Evolutionary conservation across 2,329 filamentous ascomycete genomes (phyloP).

Genomic region (Cladosporium sphaerospermum): DNA sequence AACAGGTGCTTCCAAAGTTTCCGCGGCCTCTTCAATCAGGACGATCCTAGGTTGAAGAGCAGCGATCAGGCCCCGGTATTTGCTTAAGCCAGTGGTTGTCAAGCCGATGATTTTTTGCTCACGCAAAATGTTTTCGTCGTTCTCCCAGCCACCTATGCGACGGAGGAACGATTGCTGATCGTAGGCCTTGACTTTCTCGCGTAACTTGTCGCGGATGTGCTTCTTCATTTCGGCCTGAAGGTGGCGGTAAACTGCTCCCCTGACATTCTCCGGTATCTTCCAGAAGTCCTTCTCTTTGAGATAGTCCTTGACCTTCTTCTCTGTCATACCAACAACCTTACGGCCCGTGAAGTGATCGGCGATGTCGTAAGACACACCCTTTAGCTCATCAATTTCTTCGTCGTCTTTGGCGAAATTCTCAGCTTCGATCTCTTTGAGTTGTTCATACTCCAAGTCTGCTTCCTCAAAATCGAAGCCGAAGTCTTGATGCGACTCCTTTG

Average conservation of each 20-base stretch:
- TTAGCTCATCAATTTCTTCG: slow-evolving; percentile 35
- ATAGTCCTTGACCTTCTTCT: slow-evolving; percentile 32
- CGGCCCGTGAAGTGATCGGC: slow-evolving; percentile 37
- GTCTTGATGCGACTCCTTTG: slow-evolving; percentile 40
- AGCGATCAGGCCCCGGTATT: slow-evolving; percentile 66
- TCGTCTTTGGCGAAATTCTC: slow-evolving; percentile 44
- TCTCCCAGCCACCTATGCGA: slow-evolving; percentile 54
- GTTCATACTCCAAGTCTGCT: slow-evolving; percentile 55
- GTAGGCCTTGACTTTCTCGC: slow-evolving; percentile 46
- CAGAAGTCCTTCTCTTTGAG: slow-evolving; percentile 51
- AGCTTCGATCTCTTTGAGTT: slow-evolving; percentile 55
- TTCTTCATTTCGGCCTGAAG: slow-evolving; percentile 53
- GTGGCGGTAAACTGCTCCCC: slow-evolving; percentile 61
- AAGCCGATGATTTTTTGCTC: slow-evolving; percentile 56
- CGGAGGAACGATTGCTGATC: slow-evolving; percentile 45
- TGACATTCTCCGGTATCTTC: slow-evolving; percentile 48
- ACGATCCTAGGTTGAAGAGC: slow-evolving; percentile 61
- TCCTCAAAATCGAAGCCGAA: slow-evolving; percentile 54
- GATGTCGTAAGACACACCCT: slow-evolving; percentile 26
- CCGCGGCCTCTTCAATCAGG: slow-evolving; percentile 74
- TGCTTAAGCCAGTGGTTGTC: slow-evolving; percentile 76
- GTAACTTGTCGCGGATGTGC: slow-evolving; percentile 43
- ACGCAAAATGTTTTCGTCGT: slow-evolving; percentile 55
- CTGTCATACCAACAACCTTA: slow-evolving; percentile 22
- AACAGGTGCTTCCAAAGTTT: slow-evolving; percentile 62